These are phyloP conservation scores for Pseudocercospora vitis DNA, from an alignment of 2,329 filamentous ascomycete species.

Conservation along the genomic window DNA sequence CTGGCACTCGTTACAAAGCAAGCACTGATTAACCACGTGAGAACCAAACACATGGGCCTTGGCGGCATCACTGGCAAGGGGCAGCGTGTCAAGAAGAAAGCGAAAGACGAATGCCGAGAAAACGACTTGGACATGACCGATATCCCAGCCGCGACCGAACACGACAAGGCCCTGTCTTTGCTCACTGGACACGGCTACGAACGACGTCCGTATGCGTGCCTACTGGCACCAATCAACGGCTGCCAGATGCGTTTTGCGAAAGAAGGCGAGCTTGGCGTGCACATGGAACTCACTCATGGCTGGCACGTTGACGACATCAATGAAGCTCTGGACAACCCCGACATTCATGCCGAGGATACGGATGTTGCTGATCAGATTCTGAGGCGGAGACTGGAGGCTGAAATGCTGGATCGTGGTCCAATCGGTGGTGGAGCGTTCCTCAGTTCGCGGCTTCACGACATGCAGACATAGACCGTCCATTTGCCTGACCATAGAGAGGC, in stretches of 20 bases:
- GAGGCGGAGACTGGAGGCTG: conserved; percentile 2
- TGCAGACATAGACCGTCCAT: neutral
- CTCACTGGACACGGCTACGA: conserved; percentile 60
- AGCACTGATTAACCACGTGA: conserved; percentile 79
- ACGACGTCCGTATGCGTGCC: conserved; percentile 53
- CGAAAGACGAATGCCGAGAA: neutral
- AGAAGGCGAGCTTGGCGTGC: conserved; percentile 58
- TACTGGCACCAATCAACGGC: conserved; percentile 39
- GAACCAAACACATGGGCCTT: conserved; percentile 74
- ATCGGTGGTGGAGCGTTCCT: neutral
- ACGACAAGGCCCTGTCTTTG: conserved; percentile 31
- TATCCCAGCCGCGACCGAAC: conserved; percentile 2
- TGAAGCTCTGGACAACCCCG: conserved; percentile 37
- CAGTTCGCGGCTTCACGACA: neutral
- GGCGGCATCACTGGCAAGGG: conserved; percentile 20
- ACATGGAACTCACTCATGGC: conserved; percentile 51
- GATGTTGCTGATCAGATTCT: conserved; percentile 2
- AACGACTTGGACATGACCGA: conserved; percentile 21
- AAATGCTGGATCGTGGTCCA: neutral
- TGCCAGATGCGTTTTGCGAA: conserved; percentile 59
- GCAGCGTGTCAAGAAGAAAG: neutral
- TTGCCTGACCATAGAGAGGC: no score
- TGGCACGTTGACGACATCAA: conserved; percentile 42
- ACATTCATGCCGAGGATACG: conserved; percentile 7
- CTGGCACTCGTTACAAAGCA: conserved; percentile 74